These are phyloP conservation scores for Aegilops bicornis DNA, from an alignment of 176 grass and related monocot genomes.

Conservation along the genomic window DNA sequence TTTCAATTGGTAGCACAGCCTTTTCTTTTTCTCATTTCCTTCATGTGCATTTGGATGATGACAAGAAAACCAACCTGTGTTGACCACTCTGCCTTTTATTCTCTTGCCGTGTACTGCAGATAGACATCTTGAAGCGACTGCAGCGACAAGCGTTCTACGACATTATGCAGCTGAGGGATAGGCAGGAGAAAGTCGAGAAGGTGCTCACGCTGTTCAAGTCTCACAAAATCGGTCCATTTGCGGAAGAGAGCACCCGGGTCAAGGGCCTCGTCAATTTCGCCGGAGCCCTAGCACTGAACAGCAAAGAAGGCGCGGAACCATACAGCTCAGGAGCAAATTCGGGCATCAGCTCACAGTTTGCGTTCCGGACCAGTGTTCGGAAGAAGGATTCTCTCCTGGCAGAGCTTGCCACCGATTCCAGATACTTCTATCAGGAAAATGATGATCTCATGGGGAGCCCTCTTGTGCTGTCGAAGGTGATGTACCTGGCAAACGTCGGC, in stretches of 20 bases:
- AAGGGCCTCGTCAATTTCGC: constrained; percentile 59
- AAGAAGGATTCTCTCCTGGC: constrained; percentile 70
- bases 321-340: constrained; percentile 46
- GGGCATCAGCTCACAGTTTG: constrained; percentile 58
- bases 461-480: constrained; percentile 72
- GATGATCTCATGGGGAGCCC: constrained; percentile 61
- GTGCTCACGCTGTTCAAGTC: constrained; percentile 49
- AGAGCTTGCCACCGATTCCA: constrained; percentile 55
- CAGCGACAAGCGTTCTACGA: constrained; percentile 76
- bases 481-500: constrained; percentile 60
- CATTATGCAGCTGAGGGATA: constrained; percentile 81
- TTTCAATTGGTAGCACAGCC: too few species aligned
- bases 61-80: background rate
- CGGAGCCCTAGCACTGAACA: constrained; percentile 26
- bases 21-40: background rate
- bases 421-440: constrained; percentile 34
- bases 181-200: constrained; percentile 75
- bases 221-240: constrained; percentile 51
- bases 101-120: constrained; percentile 22
- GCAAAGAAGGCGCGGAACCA: background rate
- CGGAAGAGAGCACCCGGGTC: constrained; percentile 51
- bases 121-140: constrained; percentile 69
- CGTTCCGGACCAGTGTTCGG: constrained; percentile 63
- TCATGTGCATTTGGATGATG: background rate
- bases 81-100: background rate